Evolutionary conservation across 2,329 filamentous ascomycete genomes (phyloP), one percentile per base, ranked within the genome.

Genomic region (Mycosphaerella sp.): DNA sequence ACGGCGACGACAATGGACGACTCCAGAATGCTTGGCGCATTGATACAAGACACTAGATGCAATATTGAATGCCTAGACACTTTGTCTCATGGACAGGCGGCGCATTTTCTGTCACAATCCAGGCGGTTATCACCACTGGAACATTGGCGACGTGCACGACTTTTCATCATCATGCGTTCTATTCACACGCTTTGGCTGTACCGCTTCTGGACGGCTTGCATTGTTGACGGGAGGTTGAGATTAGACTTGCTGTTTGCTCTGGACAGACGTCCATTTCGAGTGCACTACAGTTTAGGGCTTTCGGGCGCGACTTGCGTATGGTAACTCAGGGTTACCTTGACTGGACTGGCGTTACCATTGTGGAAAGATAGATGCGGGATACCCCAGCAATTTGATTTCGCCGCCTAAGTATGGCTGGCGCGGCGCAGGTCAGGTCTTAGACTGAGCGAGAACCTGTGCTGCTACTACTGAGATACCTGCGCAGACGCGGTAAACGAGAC

Each of bases 101-200:
- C 34, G 34, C 34, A 29, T 6, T 42, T 42, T 42, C 40, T 17
- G 40, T n/a, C 40, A 42, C 44, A 11, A n/a, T 17, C 12, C 31
- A 51, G 21, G 40, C 23, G 40, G 44, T 51, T 38, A n/a, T 38
- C 34, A 51, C 48, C 48, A 40, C 42, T 40, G 46, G 40, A 41
- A 47, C 53, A 39, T 47, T 55, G 44, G 53, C 53, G 39, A 36
- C 45, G 42, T 55, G 53, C 48, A 45, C 41, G 40, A 45, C 31
- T 38, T 51, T 51, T 41, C 21, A 51, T 26, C 36, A 43, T 36
- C 41, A 23, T 40, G 31, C 32, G 17, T 21, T 36, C 40, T 39
- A 32, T 23, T 40, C 48, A 38, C n/a, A n/a, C 14, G 34, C 34
- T 38, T 51, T 44, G 48, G 41, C 48, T 51, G 48, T 12, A 9